Conservation (phyloP, 805 yeast species). For the Metschnikowia baotianmanensis region DNA sequence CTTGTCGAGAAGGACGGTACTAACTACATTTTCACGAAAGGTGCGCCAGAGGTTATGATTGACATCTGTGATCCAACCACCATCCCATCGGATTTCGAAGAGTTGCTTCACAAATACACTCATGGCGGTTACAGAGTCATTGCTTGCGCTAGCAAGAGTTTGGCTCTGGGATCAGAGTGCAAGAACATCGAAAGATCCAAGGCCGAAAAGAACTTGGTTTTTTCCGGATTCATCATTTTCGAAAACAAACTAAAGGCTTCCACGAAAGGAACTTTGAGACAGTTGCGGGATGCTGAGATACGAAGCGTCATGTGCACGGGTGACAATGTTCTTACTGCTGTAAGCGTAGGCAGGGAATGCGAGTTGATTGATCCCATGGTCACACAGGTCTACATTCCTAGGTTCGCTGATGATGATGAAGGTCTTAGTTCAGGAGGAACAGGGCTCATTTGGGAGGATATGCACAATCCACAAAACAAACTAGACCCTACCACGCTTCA, state of each 20-base stretch:
- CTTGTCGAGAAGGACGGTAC: constrained; percentile 40
- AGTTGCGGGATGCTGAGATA: constrained; percentile 64
- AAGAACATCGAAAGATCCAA: constrained; percentile 50
- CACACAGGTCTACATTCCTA: constrained; percentile 51
- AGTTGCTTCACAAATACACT: constrained; percentile 76
- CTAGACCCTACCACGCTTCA: constrained; percentile 65
- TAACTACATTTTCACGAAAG: constrained; percentile 62
- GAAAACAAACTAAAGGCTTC: constrained; percentile 83
- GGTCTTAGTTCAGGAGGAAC: constrained; percentile 24
- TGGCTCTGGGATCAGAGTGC: constrained; percentile 17
- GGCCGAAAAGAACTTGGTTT: constrained; percentile 66
- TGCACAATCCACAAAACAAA: constrained; percentile 51
- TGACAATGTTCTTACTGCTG: constrained; percentile 90
- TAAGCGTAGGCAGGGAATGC: constrained; percentile 88
- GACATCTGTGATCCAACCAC: constrained; percentile 70
- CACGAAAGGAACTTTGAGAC: constrained; percentile 58
- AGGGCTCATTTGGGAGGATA: constrained; percentile 65
- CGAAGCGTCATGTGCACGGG: constrained; percentile 97
- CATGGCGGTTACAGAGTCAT: constrained; percentile 94
- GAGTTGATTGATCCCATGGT: constrained; percentile 51
- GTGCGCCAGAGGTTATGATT: constrained; percentile 94
- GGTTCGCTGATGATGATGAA: constrained; percentile 40
- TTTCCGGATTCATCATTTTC: constrained; percentile 86
- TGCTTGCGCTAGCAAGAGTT: constrained; percentile 78
- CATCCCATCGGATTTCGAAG: constrained; percentile 73